Base-by-base conservation (phyloP, 306 rosid species). In the Cercis canadensis region DNA sequence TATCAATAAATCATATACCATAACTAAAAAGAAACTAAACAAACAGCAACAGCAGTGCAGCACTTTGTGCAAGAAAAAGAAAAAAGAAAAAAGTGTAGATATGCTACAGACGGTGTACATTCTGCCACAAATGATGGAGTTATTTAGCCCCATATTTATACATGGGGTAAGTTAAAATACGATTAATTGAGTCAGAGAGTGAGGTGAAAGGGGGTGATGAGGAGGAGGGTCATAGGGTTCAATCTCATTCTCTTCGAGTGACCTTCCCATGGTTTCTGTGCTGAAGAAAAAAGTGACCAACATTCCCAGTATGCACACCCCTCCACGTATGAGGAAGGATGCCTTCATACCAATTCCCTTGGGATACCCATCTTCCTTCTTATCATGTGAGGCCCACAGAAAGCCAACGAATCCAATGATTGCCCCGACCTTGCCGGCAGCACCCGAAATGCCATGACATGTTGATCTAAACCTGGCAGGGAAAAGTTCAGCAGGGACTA, bases 401-500 rank as follows among this genome's bases (percentile, higher is more conserved):
- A 88, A 85, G 3, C 96, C 96, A 13, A 88, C 86, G 0, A 84
- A 75, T 2, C 96, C 97, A 18, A 92, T 85, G 1, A 92, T 82
- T 4, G 97, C 96, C 10, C 97, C 92, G 5, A 78, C 61, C 67
- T 92, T 92, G 0, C 97, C 96, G 0, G 37, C 44, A 0, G 97
- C 97, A 34, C 96, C 97, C 1, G 97, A 80, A 29, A 92, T 87
- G 3, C 96, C 97, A 34, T 92, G 96, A 62, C 97, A 92, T 0
- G 96, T 92, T 3, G 97, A 81, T 34, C 97, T 49, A 24, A 88
- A 87, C 64, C 97, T 74, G 1, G 97, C 96, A 0, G 96, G 97
- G 14, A 92, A 87, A 5, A 92, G 96, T 47, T 92, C 96, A 0
- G 96, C 96, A 0, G 96, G 96, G 56, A 88, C 82, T 4, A 91